Base-by-base conservation (phyloP, 108 stramenopile genomes). In the Pseudonitzschia multistriata region DNA sequence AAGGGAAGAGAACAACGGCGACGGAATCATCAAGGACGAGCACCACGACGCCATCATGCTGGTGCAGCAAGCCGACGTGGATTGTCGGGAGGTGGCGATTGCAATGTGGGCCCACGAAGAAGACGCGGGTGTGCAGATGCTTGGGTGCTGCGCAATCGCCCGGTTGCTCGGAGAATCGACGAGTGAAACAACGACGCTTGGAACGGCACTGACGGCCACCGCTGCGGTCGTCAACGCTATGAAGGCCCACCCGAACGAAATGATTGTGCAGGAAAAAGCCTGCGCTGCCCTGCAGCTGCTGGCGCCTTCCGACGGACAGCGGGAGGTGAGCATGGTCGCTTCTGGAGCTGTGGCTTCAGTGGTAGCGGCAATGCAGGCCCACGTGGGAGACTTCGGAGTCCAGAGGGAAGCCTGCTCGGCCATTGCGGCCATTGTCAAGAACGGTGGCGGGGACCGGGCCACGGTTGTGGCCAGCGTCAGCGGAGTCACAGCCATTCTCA, bases 81-180 rank as follows among this genome's bases (percentile, higher is more conserved):
- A 77, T 34, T 70, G 88, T 19, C 52, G 83, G 21, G 92, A 94
- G 67, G 83, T 94, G 8, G 76, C 86, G 19, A 82, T 83, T 11
- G 76, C 76, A 42, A 89, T 94, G 92, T 94, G 92, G 92, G 92
- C 92, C 5, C 85, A 90, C 57, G 89, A 91, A 82, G 89, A 91
- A 70, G 92, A 94, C 81, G 87, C 83, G 13, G 92, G 89, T 15
- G 89, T 94, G 1, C 92, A 94, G 77, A 91, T 94, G 92, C 71
- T 94, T 49, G 87, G 88, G 19, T 91, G 87, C 67, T 62, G 87
- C 30, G 88, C 92, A 15, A 67, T 94, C 40, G 67, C 75, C 11
- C 72, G 74, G 0, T 72, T 79, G 37, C 76, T 84, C 7, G 63
- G 63, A 8, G 67, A 68, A n/a, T n/a, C n/a, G n/a, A n/a, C n/a